Conservation (phyloP, 306 rosid species). For the Purshia tridentata region DNA sequence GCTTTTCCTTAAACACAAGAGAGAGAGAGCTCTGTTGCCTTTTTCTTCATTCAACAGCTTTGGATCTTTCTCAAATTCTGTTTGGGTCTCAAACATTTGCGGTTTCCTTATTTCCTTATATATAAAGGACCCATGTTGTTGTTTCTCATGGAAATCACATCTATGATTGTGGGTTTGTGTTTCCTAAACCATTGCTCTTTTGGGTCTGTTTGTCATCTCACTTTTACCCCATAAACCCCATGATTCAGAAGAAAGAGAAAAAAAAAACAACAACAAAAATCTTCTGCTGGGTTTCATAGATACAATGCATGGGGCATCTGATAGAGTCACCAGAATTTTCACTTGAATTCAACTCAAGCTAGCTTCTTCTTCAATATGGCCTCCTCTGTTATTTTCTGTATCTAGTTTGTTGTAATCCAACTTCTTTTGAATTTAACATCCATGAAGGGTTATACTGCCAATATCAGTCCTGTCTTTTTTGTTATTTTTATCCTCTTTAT, state of each 20-base stretch:
- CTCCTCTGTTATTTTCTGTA: slow-evolving; percentile 5
- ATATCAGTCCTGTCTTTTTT: slow-evolving; percentile 19
- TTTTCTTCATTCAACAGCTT: slow-evolving; percentile 27
- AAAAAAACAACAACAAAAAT: no score
- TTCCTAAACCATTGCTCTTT: slow-evolving; percentile 21
- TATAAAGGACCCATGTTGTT: slow-evolving; percentile 25
- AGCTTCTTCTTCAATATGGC: background rate
- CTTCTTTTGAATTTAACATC: slow-evolving; percentile 17
- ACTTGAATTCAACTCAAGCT: slow-evolving; percentile 7
- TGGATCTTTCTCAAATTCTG: slow-evolving; percentile 36
- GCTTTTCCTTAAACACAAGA: slow-evolving; percentile 47
- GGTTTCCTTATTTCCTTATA: slow-evolving; percentile 20
- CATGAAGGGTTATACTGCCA: slow-evolving; percentile 36
- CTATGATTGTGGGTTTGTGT: slow-evolving; percentile 13
- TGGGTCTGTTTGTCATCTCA: slow-evolving; percentile 10
- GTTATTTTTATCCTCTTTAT: slow-evolving; percentile 34
- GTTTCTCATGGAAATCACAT: slow-evolving; percentile 26
- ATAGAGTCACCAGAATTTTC: background rate
- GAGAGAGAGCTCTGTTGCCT: slow-evolving; percentile 25
- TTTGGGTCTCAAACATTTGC: slow-evolving; percentile 26
- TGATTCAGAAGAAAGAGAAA: background rate
- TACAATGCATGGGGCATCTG: background rate
- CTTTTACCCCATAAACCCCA: background rate
- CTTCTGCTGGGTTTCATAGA: background rate
- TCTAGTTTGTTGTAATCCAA: slow-evolving; percentile 1